Base-by-base conservation (phyloP, 2,329 filamentous ascomycete genomes). In the Phialemonium atrogriseum region DNA sequence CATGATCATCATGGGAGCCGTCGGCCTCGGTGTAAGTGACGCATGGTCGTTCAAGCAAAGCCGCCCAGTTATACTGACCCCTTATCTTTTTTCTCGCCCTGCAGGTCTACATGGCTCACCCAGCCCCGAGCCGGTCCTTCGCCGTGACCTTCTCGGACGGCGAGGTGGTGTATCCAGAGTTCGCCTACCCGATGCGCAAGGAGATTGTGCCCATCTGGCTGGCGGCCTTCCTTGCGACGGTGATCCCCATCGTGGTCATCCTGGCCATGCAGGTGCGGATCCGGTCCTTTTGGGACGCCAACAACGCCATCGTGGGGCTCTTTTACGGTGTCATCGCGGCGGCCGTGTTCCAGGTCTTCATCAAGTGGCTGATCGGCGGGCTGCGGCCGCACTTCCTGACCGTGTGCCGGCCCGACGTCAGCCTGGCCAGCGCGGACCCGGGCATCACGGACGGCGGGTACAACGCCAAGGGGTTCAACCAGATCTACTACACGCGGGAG, bases 341-440 rank as follows among this genome's bases (percentile, higher is more conserved):
- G 3, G 76, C 80, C 11, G 73, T 85, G 30, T 84, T 86, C 59
- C 81, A 86, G 48, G 80, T 85, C 42, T 79, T 84, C 48, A 47
- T 85, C 51, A 86, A 86, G 56, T 80, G 73, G 70, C 68, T 85
- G 24, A 83, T 86, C 39, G 81, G 81, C 10, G 80, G 80, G 10
- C 60, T 81, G 14, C 69, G 79, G n/a, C 80, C 80, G 1, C 76
- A 84, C 52, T 85, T 84, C 59, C 65, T 85, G 13, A 67, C 64
- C 15, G 78, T 82, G 32, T 85, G 80, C 45, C 70, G 78, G 51
- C 81, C 79, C 1, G 66, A 67, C 34, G 49, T 71, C n/a, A 57
- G 58, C 4, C 54, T 55, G 1, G 52, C 55, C 10, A 56, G 60
- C 27, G 53, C 55, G 21, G 58, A 55, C 4, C 44, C 55, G 5